These are phyloP conservation scores for Cytospora piceae DNA, from an alignment of 2,329 filamentous ascomycete genomes.

Conservation along the genomic window DNA sequence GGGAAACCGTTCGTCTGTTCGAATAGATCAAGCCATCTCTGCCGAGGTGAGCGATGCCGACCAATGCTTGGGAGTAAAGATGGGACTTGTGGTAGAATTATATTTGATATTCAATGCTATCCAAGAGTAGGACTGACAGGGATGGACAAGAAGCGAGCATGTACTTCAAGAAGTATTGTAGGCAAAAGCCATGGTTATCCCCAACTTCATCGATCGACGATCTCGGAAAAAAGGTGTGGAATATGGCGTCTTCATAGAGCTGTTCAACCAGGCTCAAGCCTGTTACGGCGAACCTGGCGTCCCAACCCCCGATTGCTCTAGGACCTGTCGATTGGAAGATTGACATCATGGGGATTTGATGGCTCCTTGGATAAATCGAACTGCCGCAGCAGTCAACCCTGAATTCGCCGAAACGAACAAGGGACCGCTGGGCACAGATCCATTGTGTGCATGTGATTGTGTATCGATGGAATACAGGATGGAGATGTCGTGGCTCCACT, in stretches of 20 bases:
- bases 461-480: neutral
- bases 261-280: conserved; percentile 71
- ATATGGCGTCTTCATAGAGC: conserved; percentile 74
- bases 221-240: conserved; percentile 85
- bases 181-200: conserved; percentile 81
- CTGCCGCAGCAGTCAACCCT: conserved; percentile 83
- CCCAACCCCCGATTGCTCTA: conserved; percentile 70
- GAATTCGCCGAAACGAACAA: conserved; percentile 61
- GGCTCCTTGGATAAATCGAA: conserved; percentile 87
- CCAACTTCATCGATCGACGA: conserved; percentile 89
- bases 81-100: neutral
- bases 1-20: neutral
- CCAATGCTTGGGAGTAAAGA: neutral
- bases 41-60: neutral
- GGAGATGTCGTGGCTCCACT: neutral
- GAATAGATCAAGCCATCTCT: neutral
- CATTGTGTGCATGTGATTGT: conserved; percentile 35
- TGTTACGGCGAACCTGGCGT: conserved; percentile 66
- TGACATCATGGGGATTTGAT: conserved; percentile 75
- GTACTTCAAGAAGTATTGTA: conserved; percentile 58
- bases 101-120: neutral
- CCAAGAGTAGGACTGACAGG: neutral
- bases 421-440: conserved; percentile 89
- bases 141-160: conserved; percentile 6
- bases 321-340: conserved; percentile 96